Evolutionary conservation across 2,329 filamentous ascomycete genomes (phyloP), one percentile per base, ranked within the genome.

Genomic region (Hypomyces perniciosus): DNA sequence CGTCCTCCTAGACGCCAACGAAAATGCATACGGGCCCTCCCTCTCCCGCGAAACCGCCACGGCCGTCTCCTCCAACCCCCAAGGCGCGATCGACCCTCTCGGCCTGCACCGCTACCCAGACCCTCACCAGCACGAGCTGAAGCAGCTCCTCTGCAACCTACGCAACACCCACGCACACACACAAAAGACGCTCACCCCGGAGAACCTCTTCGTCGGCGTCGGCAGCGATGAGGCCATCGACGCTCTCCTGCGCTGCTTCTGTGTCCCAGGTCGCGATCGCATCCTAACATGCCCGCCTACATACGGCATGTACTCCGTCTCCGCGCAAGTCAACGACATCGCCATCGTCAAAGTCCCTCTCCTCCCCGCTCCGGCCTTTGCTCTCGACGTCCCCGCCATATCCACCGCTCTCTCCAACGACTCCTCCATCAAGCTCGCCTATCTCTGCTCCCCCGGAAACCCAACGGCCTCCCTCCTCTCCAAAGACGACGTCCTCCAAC

Each of bases 171-270:
- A 91, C 74, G 75, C 78, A 55, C 89, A 95, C 77, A 93, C 90
- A 1, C 60, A 78, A 46, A 85, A 85, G 68, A 73, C 76, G 34
- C 78, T 99, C 51, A 82, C 78, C 9, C 87, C 91, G 1, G 87
- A 85, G 48, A 88, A 96, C 71, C 74, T 99, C 46, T 97, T 97
- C 68, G 88, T 96, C 45, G 93, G 93, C 54, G 91, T 97, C 40
- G 93, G 93, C 56, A 95, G 88, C 54, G 93, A 99, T 68, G 93
- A 99, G 77, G 92, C 90, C 56, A 96, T 99, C 65, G 93, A 99
- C 71, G 90, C 89, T 5, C 80, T 99, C 38, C 79, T 99, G 53
- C 86, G 93, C 48, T 93, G 88, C 70, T 99, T 99, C 75, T 99
- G 93, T 72, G 74, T 83, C 2, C 93, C 93, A 1, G 89, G 86